These are phyloP conservation scores for Sclerotinia sclerotiorum DNA, from an alignment of 2,329 filamentous ascomycete species.

Conservation along the genomic window DNA sequence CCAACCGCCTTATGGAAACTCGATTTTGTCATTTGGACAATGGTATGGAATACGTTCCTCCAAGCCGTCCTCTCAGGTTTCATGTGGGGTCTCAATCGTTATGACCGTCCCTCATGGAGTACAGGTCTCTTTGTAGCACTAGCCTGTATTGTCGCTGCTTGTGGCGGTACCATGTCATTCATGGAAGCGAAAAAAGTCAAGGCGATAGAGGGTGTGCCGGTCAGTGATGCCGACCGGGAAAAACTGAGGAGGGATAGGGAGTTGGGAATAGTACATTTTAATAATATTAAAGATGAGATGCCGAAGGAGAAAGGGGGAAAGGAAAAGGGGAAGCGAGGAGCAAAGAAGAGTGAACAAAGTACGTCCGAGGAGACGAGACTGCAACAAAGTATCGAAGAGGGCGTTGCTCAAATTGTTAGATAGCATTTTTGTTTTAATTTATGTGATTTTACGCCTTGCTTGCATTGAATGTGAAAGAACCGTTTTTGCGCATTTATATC, in stretches of 20 bases:
- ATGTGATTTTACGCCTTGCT: background rate
- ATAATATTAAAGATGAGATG: slow-evolving; percentile 54
- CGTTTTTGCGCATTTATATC: background rate
- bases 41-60: slow-evolving; percentile 75
- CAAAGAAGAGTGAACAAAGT: background rate
- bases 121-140: slow-evolving; percentile 77
- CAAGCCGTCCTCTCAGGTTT: slow-evolving; percentile 72
- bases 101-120: slow-evolving; percentile 73
- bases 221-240: slow-evolving; percentile 56
- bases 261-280: slow-evolving; percentile 58
- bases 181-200: slow-evolving; percentile 72
- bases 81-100: slow-evolving; percentile 80
- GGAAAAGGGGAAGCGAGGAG: slow-evolving; percentile 27
- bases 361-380: background rate
- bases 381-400: background rate
- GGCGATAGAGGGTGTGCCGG: slow-evolving; percentile 66
- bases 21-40: slow-evolving; percentile 76
- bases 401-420: background rate
- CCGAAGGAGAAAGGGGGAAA: slow-evolving; percentile 47
- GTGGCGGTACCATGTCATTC: slow-evolving; percentile 69
- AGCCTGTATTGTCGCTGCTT: slow-evolving; percentile 66
- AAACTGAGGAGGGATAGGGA: slow-evolving; percentile 54
- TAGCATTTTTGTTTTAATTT: background rate
- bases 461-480: background rate
- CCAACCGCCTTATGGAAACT: slow-evolving; percentile 72